Base-by-base conservation (phyloP, 1,139 yeast species). In the Fermentozyma sake region DNA sequence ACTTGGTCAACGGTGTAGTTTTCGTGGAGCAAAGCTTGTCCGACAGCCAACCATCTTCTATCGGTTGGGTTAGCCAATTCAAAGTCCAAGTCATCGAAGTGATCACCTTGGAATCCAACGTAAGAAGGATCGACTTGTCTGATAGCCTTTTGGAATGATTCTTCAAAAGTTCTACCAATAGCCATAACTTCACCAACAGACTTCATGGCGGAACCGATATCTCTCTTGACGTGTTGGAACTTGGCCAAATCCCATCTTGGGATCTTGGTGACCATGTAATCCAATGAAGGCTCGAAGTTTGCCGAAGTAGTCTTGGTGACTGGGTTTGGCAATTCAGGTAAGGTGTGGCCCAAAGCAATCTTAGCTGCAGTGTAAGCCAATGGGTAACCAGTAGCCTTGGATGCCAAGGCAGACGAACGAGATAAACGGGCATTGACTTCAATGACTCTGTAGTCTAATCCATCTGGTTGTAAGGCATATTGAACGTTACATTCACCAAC, bases 121-220 rank as follows among this genome's bases (percentile, higher is more conserved):
- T 76, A 74, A 14, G 93, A 78, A 30, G 96, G 96, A 55, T 91
- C 98, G 39, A 89, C 87, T 64, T 89, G 95, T 66, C 98, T 80
- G 46, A 91, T 81, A 31, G 98, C 98, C 70, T 91, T 91, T 65
- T 91, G 98, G 72, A 91, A 81, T 10, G 96, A 84, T 62, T 91
- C 98, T 65, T 91, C 98, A 54, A 89, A 91, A 46, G 79, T 91
- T 65, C 98, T 81, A 50, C 98, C 98, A 54, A 91, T 91, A 31
- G 96, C 94, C 98, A 91, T 91, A 36, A 91, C 98, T 63, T 91
- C 98, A 59, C 98, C 98, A 34, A 91, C 98, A 25, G 97, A 89
- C 63, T 91, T 91, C 98, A 91, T 91, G 27, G 96, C 79, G 16
- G 96, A 85, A 24, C 96, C 95, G 53, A 89, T 82, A 45, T 82